These are phyloP conservation scores for Nothophaeocryptopus gaeumannii DNA, from an alignment of 2,329 filamentous ascomycete genomes.

Conservation along the genomic window DNA sequence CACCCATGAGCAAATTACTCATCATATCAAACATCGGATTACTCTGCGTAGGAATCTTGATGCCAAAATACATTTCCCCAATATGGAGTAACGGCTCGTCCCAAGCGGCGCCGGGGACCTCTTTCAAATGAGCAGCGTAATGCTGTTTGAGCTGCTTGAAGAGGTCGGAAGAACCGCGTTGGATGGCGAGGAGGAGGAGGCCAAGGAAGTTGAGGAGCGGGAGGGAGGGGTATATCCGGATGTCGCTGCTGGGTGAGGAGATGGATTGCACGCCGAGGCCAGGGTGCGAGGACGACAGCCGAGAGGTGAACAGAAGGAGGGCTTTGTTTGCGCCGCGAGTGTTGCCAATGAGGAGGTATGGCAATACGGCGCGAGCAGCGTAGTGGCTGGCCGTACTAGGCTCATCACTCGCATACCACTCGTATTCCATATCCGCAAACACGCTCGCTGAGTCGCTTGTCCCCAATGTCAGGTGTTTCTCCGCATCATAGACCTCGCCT, in stretches of 20 bases:
- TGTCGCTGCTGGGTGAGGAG: slow-evolving; percentile 67
- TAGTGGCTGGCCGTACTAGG: slow-evolving; percentile 84
- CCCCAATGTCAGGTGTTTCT: slow-evolving; percentile 82
- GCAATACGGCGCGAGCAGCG: slow-evolving; percentile 79
- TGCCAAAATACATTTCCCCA: slow-evolving; percentile 95
- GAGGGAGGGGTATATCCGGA: slow-evolving; percentile 79
- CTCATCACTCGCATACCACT: slow-evolving; percentile 89
- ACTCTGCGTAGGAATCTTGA: slow-evolving; percentile 80
- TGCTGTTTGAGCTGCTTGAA: slow-evolving; percentile 80
- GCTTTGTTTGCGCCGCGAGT: slow-evolving; percentile 82
- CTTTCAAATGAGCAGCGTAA: slow-evolving; percentile 75
- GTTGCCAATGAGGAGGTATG: slow-evolving; percentile 88
- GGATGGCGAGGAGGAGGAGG: slow-evolving; percentile 76
- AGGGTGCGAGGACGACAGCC: slow-evolving; percentile 58
- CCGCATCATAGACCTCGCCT: slow-evolving; percentile 88
- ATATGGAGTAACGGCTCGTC: slow-evolving; percentile 76
- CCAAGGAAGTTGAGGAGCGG: slow-evolving; percentile 95
- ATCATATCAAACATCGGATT: slow-evolving; percentile 98
- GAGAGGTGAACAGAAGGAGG: slow-evolving; percentile 71
- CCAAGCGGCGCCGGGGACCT: slow-evolving; percentile 61
- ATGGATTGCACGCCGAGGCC: slow-evolving; percentile 77
- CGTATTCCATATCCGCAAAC: slow-evolving; percentile 80
- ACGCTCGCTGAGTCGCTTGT: slow-evolving; percentile 83
- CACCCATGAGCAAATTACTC: slow-evolving; percentile 86
- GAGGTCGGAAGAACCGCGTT: slow-evolving; percentile 72